A percentile compares a stretch with the other conserved stretches of the same genome.
Conservation (phyloP, 768 basidiomycete species). For the Naganishia vaughanmartiniae region DNA sequence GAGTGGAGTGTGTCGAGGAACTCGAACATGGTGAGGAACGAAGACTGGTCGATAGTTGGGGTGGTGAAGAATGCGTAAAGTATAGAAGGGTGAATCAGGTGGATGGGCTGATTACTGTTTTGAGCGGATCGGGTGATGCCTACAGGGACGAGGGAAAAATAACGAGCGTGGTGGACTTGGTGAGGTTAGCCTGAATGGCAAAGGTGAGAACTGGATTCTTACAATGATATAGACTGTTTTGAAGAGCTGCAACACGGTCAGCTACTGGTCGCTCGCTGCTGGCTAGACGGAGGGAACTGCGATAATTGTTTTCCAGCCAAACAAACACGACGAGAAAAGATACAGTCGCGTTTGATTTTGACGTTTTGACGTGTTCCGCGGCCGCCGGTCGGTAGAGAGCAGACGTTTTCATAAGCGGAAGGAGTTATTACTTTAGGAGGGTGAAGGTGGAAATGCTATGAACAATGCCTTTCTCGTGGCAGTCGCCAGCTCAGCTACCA, state of each 20-base stretch:
- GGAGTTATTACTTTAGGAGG: too few relatives aligned
- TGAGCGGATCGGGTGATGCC: not conserved
- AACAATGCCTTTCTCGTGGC: too few relatives aligned
- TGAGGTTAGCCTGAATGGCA: conserved; percentile 9
- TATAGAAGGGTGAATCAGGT: conserved; percentile 13
- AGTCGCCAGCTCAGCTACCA: too few relatives aligned
- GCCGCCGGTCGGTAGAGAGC: too few relatives aligned
- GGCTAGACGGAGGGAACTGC: not conserved
- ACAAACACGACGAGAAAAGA: conserved; percentile 9
- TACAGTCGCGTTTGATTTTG: not conserved
- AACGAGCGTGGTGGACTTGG: conserved; percentile 6
- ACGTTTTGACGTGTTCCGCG: too few relatives aligned
- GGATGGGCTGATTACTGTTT: conserved; percentile 12
- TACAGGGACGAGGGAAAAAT: not conserved
- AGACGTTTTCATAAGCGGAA: too few relatives aligned
- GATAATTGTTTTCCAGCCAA: conserved; percentile 2
- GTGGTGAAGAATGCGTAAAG: conserved; percentile 1
- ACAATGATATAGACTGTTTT: conserved; percentile 3
- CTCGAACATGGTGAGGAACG: conserved; percentile 27
- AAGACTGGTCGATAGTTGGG: not conserved
- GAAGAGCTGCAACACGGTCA: not conserved
- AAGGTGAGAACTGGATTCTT: not conserved
- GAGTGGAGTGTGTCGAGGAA: conserved; percentile 19
- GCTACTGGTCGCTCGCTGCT: not conserved
- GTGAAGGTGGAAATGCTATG: too few relatives aligned